Percentiles rank a stretch among this genome's conserved stretches.
Conservation (phyloP, 306 rosid species). For the Oxytropis ochrocephala region DNA sequence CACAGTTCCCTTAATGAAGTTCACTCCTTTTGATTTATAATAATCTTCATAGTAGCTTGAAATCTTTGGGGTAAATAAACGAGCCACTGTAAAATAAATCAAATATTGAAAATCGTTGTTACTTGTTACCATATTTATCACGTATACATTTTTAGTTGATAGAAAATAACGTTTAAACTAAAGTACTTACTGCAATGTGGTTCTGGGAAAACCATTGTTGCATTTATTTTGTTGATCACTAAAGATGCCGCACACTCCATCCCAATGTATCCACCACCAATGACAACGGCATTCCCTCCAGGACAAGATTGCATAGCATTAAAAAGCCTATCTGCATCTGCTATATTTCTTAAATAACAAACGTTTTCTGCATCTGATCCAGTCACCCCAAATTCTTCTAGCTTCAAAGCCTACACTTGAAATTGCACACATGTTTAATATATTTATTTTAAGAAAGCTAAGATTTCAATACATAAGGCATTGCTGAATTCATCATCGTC, state of each 20-base stretch:
- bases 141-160: neutral
- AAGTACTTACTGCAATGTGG: slow-evolving; percentile 86
- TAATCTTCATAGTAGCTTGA: slow-evolving; percentile 83
- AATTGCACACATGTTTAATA: slow-evolving; percentile 13
- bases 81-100: slow-evolving; percentile 69
- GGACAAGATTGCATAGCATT: slow-evolving; percentile 54
- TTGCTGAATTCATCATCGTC: neutral
- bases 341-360: slow-evolving; percentile 74
- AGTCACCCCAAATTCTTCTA: slow-evolving; percentile 91
- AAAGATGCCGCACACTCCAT: slow-evolving; percentile 98
- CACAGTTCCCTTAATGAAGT: slow-evolving; percentile 83
- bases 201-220: slow-evolving; percentile 96
- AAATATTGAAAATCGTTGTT: neutral
- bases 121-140: neutral
- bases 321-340: slow-evolving; percentile 77
- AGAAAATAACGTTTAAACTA: neutral
- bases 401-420: slow-evolving; percentile 69
- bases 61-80: slow-evolving; percentile 84
- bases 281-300: slow-evolving; percentile 87
- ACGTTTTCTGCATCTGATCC: slow-evolving; percentile 95
- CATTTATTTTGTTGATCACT: slow-evolving; percentile 84
- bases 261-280: slow-evolving; percentile 97
- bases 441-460: slow-evolving; percentile 3
- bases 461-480: neutral
- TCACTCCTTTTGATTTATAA: slow-evolving; percentile 78